Evolutionary conservation across 495 filamentous ascomycete genomes (phyloP).

Genomic region (Neurospora sp.): DNA sequence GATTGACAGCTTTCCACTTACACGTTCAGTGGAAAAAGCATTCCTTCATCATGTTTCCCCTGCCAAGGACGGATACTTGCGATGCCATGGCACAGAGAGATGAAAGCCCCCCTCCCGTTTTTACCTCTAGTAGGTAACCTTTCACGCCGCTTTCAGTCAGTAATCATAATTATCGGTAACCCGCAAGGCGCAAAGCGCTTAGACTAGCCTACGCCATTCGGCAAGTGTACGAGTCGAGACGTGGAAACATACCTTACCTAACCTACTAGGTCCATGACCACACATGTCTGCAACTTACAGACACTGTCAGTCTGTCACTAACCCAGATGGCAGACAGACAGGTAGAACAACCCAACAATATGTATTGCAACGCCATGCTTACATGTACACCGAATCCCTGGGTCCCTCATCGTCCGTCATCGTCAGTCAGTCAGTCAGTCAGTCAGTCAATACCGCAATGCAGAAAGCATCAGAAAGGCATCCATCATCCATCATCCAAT

Average conservation of each 20-base stretch:
- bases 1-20: background rate
- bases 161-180: background rate
- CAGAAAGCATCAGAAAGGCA: too few species aligned
- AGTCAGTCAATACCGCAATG: too few species aligned
- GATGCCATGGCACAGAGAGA: background rate
- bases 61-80: background rate
- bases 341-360: background rate
- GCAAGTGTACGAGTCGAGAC: background rate
- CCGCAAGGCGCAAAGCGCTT: background rate
- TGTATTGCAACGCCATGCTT: background rate
- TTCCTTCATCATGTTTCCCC: background rate
- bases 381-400: background rate
- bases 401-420: background rate
- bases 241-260: too few species aligned
- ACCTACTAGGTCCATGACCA: background rate
- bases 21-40: background rate
- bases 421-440: background rate
- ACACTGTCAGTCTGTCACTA: background rate
- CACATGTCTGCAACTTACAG: background rate
- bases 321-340: background rate
- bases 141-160: background rate
- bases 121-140: background rate
- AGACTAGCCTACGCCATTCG: background rate
- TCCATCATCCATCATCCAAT: too few species aligned
- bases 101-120: background rate